Base-by-base conservation (phyloP, 164 flowering plant genomes). In the Magnolia kwangsiensis region DNA sequence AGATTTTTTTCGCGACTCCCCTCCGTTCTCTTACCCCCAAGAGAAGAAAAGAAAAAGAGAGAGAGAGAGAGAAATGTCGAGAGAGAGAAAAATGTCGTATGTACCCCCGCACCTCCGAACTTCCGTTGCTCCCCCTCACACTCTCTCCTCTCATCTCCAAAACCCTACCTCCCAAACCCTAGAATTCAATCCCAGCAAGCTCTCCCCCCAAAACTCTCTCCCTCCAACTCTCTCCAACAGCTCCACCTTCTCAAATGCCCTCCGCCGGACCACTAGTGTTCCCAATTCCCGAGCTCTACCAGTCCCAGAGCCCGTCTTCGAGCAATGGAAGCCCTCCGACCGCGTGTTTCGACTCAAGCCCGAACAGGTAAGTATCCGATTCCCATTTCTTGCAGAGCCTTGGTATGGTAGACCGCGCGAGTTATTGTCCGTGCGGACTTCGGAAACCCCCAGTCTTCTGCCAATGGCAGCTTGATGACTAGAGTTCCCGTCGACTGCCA, bases 61-160 rank as follows among this genome's bases (percentile, higher is more conserved):
- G 45, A 37, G 45, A 37, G 45, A 37, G 45, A 37, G 45, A 37
- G 45, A 37, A n/a, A n/a, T n/a, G 45, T 7, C 4, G 45, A 37
- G 45, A 51, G 10, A 19, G 1, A 8, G 16, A n/a, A 74, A 31
- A 37, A 85, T 83, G 85, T 83, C 88, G 63, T 85, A 85, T 64
- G 83, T 85, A 13, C 88, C 88, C 75, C 88, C 88, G n/a, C 86
- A 85, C 78, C 88, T 83, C 66, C 72, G 88, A 37, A 27, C 74
- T 27, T 10, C 66, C 19, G 13, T 61, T 66, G 24, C 55, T 3
- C 51, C 73, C 18, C 18, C 78, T 29, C 67, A 37, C 74, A 14
- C 70, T 14, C 50, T 51, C 37, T 10, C 77, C 73, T 45, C 37
- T 73, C 83, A 8, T 18, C 77, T 66, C 11, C 66, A 50, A 51